These are phyloP conservation scores for Chrysosphaeria jannelii DNA, from an alignment of 2,329 filamentous ascomycete genomes.

Conservation along the genomic window DNA sequence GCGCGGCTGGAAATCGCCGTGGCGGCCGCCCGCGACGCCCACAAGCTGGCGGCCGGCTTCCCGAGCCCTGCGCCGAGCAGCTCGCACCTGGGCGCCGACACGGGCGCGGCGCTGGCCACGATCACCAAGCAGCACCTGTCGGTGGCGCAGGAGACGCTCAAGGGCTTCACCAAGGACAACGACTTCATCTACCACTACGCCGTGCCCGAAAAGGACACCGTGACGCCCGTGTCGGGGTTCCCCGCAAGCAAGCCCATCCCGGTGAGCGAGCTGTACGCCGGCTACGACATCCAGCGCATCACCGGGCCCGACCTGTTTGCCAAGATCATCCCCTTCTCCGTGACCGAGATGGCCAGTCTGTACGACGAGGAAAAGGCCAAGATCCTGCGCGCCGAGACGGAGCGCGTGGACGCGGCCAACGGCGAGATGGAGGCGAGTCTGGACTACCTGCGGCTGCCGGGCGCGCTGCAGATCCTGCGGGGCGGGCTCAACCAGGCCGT, in stretches of 20 bases:
- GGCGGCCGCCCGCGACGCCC: constrained; percentile 45
- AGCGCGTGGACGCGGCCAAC: constrained; percentile 75
- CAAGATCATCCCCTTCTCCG: constrained; percentile 83
- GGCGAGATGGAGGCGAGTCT: constrained; percentile 87
- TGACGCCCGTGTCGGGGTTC: constrained; percentile 62
- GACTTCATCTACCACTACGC: constrained; percentile 95
- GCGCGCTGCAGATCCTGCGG: constrained; percentile 70
- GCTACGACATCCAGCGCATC: constrained; percentile 88
- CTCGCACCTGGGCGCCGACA: constrained; percentile 61
- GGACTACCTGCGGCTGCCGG: constrained; percentile 74
- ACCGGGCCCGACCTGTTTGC: constrained; percentile 92
- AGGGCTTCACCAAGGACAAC: constrained; percentile 62
- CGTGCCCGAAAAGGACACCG: constrained; percentile 56
- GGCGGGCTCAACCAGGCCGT: constrained; percentile 78
- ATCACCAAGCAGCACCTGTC: constrained; percentile 58
- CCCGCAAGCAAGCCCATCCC: constrained; percentile 92
- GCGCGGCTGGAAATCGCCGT: constrained; percentile 61
- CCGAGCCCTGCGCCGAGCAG: constrained; percentile 49
- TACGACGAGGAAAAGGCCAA: constrained; percentile 99
- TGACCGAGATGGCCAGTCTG: constrained; percentile 85
- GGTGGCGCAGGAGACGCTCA: constrained; percentile 53
- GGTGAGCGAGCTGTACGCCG: constrained; percentile 84
- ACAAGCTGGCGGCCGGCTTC: constrained; percentile 46
- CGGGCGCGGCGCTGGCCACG: constrained; percentile 41
- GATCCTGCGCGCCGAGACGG: constrained; percentile 70